phyloP scores from a whole-genome alignment of 192 early-diverging fungal species.

The Neocallimastix lanati region DNA sequence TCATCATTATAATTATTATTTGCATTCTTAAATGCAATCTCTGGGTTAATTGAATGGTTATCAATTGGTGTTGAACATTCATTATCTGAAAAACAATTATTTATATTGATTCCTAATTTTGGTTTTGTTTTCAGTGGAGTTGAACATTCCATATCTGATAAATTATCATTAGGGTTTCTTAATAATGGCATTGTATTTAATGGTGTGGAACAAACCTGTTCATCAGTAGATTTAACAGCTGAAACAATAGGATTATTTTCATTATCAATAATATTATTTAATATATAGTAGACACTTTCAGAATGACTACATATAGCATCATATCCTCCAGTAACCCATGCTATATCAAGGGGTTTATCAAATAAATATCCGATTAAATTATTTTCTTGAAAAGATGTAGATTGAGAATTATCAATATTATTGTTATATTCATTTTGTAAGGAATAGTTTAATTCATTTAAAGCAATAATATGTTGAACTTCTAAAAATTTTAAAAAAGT shows the following conservation, averaged over 20 bases:
- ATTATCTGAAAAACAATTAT: background rate
- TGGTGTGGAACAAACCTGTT: too few species aligned
- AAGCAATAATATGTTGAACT: background rate
- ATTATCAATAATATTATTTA: too few species aligned
- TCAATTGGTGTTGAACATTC: background rate
- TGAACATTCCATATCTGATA: too few species aligned
- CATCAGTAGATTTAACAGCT: too few species aligned
- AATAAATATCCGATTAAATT: background rate
- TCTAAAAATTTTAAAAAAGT: background rate
- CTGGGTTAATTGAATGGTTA: background rate
- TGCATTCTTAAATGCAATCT: too few species aligned
- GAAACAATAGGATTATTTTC: too few species aligned
- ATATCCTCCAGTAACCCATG: background rate
- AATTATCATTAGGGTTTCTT: too few species aligned
- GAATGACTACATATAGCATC: background rate
- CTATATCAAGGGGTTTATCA: background rate
- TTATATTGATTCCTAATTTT: background rate
- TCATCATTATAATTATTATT: background rate
- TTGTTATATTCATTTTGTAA: background rate
- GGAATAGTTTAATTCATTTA: background rate
- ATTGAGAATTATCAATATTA: background rate
- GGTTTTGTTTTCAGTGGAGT: background rate
- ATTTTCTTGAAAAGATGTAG: background rate
- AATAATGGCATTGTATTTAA: too few species aligned
- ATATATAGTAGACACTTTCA: background rate